Evolutionary conservation across 495 filamentous ascomycete species (phyloP), one percentile per base, ranked within the genome.

Genomic region (Cetradonia linearis): DNA sequence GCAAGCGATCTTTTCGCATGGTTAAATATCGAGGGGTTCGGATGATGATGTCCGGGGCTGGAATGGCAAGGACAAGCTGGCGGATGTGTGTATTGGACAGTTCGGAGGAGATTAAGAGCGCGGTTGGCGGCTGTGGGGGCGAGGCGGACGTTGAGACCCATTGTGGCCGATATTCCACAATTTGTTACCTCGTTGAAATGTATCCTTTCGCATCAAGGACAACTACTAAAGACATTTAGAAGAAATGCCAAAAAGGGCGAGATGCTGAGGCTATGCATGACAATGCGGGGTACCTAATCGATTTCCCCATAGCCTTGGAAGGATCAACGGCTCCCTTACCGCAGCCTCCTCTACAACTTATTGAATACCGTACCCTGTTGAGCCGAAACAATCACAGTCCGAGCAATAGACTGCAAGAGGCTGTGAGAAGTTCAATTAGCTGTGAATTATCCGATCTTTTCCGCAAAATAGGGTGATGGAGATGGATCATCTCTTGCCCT

Each of bases 31-130:
- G 79, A 70, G 31, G 74, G 65, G 38, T 70, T 71, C 11, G 71
- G 70, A 62, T 82, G 75, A 65, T 87, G 82, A 61, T 88, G 83
- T 30, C 76, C 78, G 40, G 89, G 88, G 70, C 91, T 95, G 34
- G 86, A 84, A 70, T 97, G 93, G 74, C 94, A 97, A 3, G 94
- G 93, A 65, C 94, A 97, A 13, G 78, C 82, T 6, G 90, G 89
- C 1, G 90, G 91, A 71, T 95, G 91, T 0, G 87, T 85, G 71
- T 85, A 94, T 73, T 96, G 91, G 16, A 98, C 79, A 37, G 93
- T 88, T 56, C 88, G 84, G 56, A 97, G 83, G 56, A 97, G 83
- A 67, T 81, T 88, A 63, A 84, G 70, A n/a, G 93, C 91, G 63
- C 86, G 76, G 49, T 81, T 76, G 58, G 92, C 89, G 62, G 86